Conservation (phyloP, 2,329 filamentous ascomycete genomes). For the Tolypocladium tundrense region DNA sequence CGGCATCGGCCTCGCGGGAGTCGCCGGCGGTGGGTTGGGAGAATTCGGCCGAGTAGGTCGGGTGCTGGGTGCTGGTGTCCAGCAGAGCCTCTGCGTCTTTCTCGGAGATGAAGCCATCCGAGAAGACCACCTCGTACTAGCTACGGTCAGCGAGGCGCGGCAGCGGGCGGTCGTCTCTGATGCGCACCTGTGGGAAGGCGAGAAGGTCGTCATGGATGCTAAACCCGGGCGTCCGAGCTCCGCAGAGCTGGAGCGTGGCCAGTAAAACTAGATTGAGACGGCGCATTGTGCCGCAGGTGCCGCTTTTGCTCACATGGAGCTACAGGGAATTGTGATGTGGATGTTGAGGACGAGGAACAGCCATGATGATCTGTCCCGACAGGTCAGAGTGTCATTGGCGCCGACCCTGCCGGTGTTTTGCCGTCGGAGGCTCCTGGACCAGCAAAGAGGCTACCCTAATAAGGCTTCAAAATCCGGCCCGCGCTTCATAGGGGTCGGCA, state of each 20-base stretch:
- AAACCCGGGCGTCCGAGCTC: conserved; percentile 49
- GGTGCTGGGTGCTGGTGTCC: conserved; percentile 22
- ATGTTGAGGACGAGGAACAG: neutral
- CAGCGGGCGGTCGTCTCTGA: neutral
- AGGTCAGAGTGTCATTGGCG: neutral
- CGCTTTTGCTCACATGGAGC: conserved; percentile 17
- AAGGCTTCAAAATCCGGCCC: neutral
- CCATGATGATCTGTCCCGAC: neutral
- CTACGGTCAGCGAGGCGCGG: neutral
- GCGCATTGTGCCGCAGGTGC: conserved; percentile 35
- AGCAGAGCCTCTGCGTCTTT: conserved; percentile 56
- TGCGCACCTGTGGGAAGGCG: conserved; percentile 70
- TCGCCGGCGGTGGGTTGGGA: conserved; percentile 27
- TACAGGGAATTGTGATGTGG: neutral
- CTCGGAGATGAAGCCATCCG: conserved; percentile 61
- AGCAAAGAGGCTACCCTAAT: neutral
- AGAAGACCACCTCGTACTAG: conserved; percentile 73
- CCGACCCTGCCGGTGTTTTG: neutral
- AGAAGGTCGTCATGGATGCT: conserved; percentile 83
- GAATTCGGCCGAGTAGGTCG: conserved; percentile 29
- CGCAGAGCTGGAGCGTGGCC: conserved; percentile 31
- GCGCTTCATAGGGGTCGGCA: neutral
- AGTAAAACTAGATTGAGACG: conserved; percentile 34
- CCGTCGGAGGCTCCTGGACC: neutral
- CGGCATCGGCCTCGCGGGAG: conserved; percentile 4